phyloP scores from a whole-genome alignment of 106 monocot species.

The Dioscorea alata region DNA sequence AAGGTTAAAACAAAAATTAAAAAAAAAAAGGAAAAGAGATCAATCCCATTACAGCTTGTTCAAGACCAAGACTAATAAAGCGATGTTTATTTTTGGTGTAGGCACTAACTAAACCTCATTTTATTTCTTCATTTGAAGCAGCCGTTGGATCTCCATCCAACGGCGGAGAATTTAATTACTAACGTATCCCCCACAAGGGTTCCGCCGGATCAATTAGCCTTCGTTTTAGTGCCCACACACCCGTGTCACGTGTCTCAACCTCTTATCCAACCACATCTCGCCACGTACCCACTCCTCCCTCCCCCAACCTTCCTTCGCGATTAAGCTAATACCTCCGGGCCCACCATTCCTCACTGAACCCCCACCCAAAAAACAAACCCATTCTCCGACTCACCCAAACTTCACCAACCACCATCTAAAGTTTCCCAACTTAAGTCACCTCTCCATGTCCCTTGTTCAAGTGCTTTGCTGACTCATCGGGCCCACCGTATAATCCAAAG shows the following conservation, averaged over 20 bases:
- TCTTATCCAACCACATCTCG: background rate
- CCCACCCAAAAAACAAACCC: background rate
- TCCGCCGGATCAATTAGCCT: background rate
- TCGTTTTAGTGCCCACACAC: background rate
- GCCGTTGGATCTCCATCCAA: background rate
- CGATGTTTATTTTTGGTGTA: too few relatives aligned
- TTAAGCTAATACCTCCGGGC: slow-evolving; percentile 5
- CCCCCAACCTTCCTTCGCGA: too few relatives aligned
- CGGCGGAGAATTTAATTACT: background rate
- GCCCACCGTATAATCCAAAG: background rate
- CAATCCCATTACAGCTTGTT: too few relatives aligned
- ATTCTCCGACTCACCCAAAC: background rate
- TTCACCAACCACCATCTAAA: background rate
- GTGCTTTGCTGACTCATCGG: slow-evolving; percentile 8
- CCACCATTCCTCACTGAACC: background rate
- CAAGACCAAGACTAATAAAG: too few relatives aligned
- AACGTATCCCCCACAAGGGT: too few relatives aligned
- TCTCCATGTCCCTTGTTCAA: too few relatives aligned
- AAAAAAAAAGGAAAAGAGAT: too few relatives aligned
- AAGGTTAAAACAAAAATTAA: too few relatives aligned
- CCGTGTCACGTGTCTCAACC: background rate
- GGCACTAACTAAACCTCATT: too few relatives aligned
- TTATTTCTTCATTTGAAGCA: background rate
- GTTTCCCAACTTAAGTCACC: background rate
- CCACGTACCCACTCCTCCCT: background rate